phyloP scores from a whole-genome alignment of 257 asterid species.

The Datura wrightii region DNA sequence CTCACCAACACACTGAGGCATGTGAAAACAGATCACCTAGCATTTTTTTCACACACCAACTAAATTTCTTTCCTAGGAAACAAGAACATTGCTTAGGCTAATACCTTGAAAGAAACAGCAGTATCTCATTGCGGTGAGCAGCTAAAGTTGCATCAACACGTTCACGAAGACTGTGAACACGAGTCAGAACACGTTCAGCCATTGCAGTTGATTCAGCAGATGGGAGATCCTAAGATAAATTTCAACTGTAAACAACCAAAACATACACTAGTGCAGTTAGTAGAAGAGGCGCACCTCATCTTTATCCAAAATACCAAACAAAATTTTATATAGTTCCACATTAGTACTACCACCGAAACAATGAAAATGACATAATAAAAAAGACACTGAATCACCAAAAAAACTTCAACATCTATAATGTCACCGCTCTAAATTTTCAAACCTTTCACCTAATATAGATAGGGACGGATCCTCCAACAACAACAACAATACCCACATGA shows the following conservation, averaged over 20 bases:
- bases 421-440: neutral
- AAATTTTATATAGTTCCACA: neutral
- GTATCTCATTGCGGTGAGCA: conserved; percentile 75
- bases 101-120: conserved; percentile 74
- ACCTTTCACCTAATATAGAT: neutral
- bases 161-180: conserved; percentile 93
- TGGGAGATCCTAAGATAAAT: conserved; percentile 33
- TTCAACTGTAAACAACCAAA: conserved; percentile 48
- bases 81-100: neutral
- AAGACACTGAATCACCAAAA: neutral
- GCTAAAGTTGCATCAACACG: conserved; percentile 85
- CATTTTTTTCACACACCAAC: neutral
- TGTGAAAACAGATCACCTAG: neutral
- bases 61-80: neutral
- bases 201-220: conserved; percentile 44
- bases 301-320: neutral
- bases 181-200: conserved; percentile 86
- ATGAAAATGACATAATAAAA: neutral
- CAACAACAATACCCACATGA: neutral
- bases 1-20: too few relatives aligned
- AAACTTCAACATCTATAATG: neutral
- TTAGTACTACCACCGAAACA: neutral
- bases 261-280: neutral
- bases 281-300: neutral
- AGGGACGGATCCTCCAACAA: neutral